Conservation (phyloP, 2,329 filamentous ascomycete species). For the Penicillium sp. region DNA sequence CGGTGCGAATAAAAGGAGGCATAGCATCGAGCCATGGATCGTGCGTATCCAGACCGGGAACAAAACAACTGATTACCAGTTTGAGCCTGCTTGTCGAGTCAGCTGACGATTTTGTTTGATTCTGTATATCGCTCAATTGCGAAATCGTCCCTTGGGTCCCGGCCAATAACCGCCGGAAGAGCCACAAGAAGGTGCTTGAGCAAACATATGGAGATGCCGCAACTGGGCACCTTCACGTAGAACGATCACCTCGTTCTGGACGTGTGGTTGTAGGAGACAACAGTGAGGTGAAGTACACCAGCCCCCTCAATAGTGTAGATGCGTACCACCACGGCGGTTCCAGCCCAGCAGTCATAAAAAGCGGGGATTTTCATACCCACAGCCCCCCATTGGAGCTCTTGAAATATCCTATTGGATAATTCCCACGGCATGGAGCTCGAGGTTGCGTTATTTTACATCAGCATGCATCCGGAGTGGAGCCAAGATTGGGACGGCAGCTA, state of each 20-base stretch:
- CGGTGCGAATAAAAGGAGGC: too few species aligned
- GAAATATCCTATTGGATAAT: neutral
- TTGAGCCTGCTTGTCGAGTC: too few species aligned
- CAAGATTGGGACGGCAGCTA: neutral
- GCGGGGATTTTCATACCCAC: neutral
- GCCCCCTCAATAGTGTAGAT: neutral
- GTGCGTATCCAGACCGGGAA: too few species aligned
- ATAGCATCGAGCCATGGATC: too few species aligned
- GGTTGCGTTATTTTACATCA: slow-evolving; percentile 2
- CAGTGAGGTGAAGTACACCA: neutral
- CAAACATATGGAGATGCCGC: too few species aligned
- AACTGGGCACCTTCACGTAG: neutral
- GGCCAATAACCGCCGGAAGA: too few species aligned
- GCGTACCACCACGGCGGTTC: neutral
- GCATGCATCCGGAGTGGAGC: neutral
- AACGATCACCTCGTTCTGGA: neutral
- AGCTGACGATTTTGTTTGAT: too few species aligned
- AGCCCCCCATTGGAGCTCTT: neutral
- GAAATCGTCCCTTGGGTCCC: too few species aligned
- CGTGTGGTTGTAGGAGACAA: neutral
- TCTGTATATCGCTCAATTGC: too few species aligned
- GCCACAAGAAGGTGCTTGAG: neutral
- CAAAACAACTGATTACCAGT: too few species aligned
- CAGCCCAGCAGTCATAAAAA: neutral
- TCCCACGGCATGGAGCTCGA: neutral